Conservation (phyloP, 345 rosid genomes). For the Hibiscus tridactylites region DNA sequence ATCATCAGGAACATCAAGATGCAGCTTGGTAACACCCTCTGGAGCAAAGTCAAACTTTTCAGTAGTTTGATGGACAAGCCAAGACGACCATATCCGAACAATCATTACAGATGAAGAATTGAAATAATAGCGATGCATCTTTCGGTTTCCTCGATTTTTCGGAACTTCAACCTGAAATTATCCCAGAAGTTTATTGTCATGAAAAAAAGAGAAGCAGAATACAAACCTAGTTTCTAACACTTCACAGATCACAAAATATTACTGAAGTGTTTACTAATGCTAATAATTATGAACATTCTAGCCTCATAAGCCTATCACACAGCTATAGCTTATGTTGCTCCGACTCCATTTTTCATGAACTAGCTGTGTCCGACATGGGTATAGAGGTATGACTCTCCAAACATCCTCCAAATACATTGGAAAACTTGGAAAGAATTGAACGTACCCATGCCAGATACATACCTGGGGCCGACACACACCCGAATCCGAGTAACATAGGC, state of each 20-base stretch:
- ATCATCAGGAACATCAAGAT: constrained; percentile 73
- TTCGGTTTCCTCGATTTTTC: constrained; percentile 72
- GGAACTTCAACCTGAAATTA: constrained; percentile 83
- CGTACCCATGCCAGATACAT: too few relatives aligned
- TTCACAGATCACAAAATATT: background rate
- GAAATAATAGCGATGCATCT: constrained; percentile 82
- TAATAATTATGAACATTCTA: background rate
- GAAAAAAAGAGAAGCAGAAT: background rate
- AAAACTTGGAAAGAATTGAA: too few relatives aligned
- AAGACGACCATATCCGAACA: constrained; percentile 91
- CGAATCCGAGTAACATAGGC: too few relatives aligned
- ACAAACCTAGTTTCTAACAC: background rate
- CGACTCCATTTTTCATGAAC: too few relatives aligned
- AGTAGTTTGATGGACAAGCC: constrained; percentile 79
- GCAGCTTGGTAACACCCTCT: constrained; percentile 68
- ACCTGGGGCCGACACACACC: too few relatives aligned
- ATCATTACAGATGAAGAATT: constrained; percentile 63
- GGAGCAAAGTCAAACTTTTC: constrained; percentile 64
- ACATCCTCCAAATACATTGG: too few relatives aligned
- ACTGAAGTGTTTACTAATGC: background rate
- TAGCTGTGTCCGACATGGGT: too few relatives aligned
- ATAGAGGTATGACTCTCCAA: too few relatives aligned
- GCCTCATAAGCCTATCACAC: background rate
- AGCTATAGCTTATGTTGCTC: too few relatives aligned
- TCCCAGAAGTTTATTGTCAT: background rate